Base-by-base conservation (phyloP, 345 rosid species). In the Camelina laxa region DNA sequence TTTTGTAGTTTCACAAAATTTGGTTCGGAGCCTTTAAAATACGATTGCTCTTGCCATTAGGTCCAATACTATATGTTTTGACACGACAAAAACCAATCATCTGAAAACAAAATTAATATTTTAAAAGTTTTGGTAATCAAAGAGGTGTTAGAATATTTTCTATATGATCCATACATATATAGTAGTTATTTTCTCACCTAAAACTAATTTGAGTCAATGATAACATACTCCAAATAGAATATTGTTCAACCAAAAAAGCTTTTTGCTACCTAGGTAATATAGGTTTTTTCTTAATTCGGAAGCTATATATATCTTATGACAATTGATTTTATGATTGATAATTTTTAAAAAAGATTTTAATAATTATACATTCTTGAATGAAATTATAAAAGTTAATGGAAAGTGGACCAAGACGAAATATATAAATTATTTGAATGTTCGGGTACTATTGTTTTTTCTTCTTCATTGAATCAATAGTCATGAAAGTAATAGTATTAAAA, bases 231-330 rank as follows among this genome's bases (percentile, higher is more conserved):
- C 6, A 30, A 61, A 35, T 71, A 15, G 2, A 15, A 16, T 36
- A 16, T n/a, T 39, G 7, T 61, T 61, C 69, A 72, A 51, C 33
- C 21, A 13, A 39, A 51, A 17, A 35, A 24, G 31, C 60, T 72
- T 4, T 72, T 54, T 41, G 60, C 31, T 60, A 39, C 13, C 60
- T 70, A 47, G 22, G 48, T 59, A 59, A n/a, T 70, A 33, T 47
- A 42, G 10, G 4, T 17, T 44, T 16, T 35, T 33, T 45, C 58
- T 35, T 35, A 48, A 20, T 48, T 59, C 5, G 38, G 36, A 70
- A 60, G 50, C 59, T 48, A 68, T 24, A 21, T 24, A 21, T 0
- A 38, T 67, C 3, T 67, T 24, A 24, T 55, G n/a, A 11, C 16
- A 6, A n/a, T n/a, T 59, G 47, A 39, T 60, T 35, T 35, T 20